Conservation (phyloP, 1,284 basidiomycete genomes). For the Entoloma clypeatum region DNA sequence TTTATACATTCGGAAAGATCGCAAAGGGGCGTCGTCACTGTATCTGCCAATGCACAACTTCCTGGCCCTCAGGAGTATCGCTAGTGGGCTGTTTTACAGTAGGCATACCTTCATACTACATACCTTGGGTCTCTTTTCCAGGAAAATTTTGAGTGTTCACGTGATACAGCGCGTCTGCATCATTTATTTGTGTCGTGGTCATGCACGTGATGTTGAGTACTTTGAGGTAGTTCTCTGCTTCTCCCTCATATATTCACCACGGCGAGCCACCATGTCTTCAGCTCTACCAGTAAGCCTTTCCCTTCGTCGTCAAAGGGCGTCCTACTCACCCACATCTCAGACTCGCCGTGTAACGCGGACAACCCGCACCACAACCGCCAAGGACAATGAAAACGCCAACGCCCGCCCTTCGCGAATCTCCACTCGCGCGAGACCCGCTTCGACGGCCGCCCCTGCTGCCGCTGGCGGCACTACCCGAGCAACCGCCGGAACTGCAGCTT, state of each 20-base stretch:
- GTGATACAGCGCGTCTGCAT: slow-evolving; percentile 33
- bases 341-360: slow-evolving; percentile 49
- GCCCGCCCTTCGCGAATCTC: slow-evolving; percentile 49
- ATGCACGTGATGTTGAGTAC: slow-evolving; percentile 35
- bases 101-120: too few species aligned
- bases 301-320: slow-evolving; percentile 2
- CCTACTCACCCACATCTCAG: slow-evolving; percentile 11
- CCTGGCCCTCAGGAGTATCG: too few species aligned
- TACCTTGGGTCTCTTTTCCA: too few species aligned
- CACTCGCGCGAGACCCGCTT: slow-evolving; percentile 57
- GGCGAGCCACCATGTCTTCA: slow-evolving; percentile 33
- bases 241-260: slow-evolving; percentile 18
- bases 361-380: slow-evolving; percentile 47
- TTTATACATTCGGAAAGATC: too few species aligned
- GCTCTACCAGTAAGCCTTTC: slow-evolving; percentile 31
- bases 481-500: slow-evolving; percentile 44
- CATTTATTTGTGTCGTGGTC: slow-evolving; percentile 26
- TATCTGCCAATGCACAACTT: too few species aligned
- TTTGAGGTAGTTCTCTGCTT: slow-evolving; percentile 15
- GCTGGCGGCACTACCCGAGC: slow-evolving; percentile 39
- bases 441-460: slow-evolving; percentile 35
- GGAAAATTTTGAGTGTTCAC: slow-evolving; percentile 19
- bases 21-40: too few species aligned
- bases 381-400: slow-evolving; percentile 65
- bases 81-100: too few species aligned